Base-by-base conservation (phyloP, 2,329 filamentous ascomycete genomes). In the Plenodomus tracheiphilus region DNA sequence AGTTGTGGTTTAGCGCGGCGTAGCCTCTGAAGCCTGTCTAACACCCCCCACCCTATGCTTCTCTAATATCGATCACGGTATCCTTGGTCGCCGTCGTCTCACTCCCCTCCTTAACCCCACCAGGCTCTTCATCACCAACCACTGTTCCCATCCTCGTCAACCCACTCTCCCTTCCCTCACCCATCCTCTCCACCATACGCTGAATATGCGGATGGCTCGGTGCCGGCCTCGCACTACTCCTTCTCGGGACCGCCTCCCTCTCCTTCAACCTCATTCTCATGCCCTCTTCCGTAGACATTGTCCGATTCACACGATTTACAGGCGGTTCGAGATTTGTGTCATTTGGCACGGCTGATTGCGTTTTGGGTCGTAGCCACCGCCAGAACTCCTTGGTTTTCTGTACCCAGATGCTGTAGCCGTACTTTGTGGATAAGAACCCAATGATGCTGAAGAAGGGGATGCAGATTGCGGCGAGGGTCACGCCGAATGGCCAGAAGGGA, bases 381-480 rank as follows among this genome's bases (percentile, higher is more conserved):
- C 57, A 69, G 11, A 68, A 7, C 18, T 61, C 55, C 15, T 60
- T 64, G 3, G 64, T 66, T 20, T 69, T 68, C 8, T 56, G 52
- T 9, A 54, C 56, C 72, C 72, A 75, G 40, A 73, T 69, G 3
- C 62, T 53, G 53, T 75, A 73, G 2, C 73, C 74, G 25, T 64
- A 65, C 11, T 68, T 70, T 0, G 74, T 74, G 43, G 76, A 76
- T 3, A 78, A 65, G 32, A 74, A 74, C 39, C 74, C 74, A 45
- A 79, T 74, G 15, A 79, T 71, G 3, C 75, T 62, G 59, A 78
- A 77, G 51, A 77, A 77, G 2, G 75, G 76, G 1, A 78, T 49
- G 48, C 76, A 78, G 15, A 78, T 73, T 7, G 70, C 68, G 8
- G 60, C 65, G 1, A 73, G 67, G 5, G 75, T 75, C 15, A 77